Evolutionary conservation across 306 rosid genomes (phyloP), one percentile per base, ranked within the genome.

Genomic region (Gleditsia sinensis): DNA sequence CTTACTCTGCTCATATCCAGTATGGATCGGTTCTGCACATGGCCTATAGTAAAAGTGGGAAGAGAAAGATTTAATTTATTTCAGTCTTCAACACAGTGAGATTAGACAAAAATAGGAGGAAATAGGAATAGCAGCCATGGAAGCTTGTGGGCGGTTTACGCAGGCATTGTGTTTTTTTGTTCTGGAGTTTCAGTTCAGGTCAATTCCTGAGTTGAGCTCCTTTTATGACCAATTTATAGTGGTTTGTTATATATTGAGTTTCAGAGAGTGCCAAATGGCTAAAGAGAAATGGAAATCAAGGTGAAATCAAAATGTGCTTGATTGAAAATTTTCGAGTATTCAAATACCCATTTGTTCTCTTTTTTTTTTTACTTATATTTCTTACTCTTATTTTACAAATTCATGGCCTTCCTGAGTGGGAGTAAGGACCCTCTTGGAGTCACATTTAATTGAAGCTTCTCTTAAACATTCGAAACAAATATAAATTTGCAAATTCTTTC

Each of bases 211-310:
- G 7, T 57, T 75, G 72, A 51, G 57, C 59, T 71, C 17, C 54
- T 63, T 24, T 33, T 50, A 6, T 40, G 16, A 42, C 48, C 48
- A n/a, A 37, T 65, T 71, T 40, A 59, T 59, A 67, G 79, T 60
- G 68, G 40, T 9, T 60, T 71, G 71, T 71, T 66, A 32, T 66
- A 50, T 62, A 56, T 51, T 74, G 71, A 65, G 58, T 54, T 74
- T 81, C 49, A 50, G 70, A 51, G 50, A 54, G 53, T 64, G 83
- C 83, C 82, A 69, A 74, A 51, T 57, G 83, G 81, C 76, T 72
- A 69, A 69, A 80, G 69, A 67, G 76, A 60, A 75, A 84, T 32
- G 72, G 12, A 69, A 56, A 51, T 39, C 6, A 50, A 65, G 78
- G 36, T 43, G 83, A 62, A 71, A 75, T 69, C 49, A 50, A 66